These are phyloP conservation scores for Albizia julibrissin DNA, from an alignment of 306 rosid genomes.

Conservation along the genomic window DNA sequence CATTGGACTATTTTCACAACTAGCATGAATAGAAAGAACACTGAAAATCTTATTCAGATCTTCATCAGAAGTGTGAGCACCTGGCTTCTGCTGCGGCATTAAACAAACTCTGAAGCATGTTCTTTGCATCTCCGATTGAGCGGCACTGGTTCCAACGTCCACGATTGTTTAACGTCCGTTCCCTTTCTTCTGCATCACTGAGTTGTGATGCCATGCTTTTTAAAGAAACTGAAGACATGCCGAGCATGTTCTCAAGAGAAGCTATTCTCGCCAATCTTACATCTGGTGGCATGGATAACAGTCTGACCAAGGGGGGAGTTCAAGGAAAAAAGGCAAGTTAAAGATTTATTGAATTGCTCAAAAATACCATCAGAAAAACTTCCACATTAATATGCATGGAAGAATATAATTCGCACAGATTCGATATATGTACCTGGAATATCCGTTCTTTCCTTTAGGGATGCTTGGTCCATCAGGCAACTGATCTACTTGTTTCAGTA, in stretches of 20 bases:
- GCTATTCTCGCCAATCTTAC: slow-evolving; percentile 66
- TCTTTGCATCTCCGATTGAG: slow-evolving; percentile 80
- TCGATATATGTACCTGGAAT: slow-evolving; percentile 47
- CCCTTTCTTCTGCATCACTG: slow-evolving; percentile 73
- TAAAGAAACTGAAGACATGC: slow-evolving; percentile 66
- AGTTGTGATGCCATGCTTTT: slow-evolving; percentile 80
- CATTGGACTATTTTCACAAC: slow-evolving; percentile 15
- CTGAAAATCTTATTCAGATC: slow-evolving; percentile 30
- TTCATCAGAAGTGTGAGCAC: slow-evolving; percentile 42
- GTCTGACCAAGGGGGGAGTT: slow-evolving; percentile 44
- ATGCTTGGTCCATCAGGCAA: slow-evolving; percentile 47
- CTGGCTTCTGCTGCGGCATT: slow-evolving; percentile 66
- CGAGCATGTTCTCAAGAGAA: slow-evolving; percentile 75
- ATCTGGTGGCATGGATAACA: slow-evolving; percentile 66
- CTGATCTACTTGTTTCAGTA: slow-evolving; percentile 60
- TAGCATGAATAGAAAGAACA: slow-evolving; percentile 6
- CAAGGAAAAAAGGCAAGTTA: slow-evolving; percentile 18
- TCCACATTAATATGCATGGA: slow-evolving; percentile 13
- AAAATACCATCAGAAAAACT: slow-evolving; percentile 28
- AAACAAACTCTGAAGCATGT: slow-evolving; percentile 66
- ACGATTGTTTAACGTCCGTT: slow-evolving; percentile 54
- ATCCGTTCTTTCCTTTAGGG: slow-evolving; percentile 48
- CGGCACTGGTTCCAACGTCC: slow-evolving; percentile 86
- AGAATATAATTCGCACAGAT: background rate
- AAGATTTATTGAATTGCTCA: slow-evolving; percentile 19